Conservation (phyloP, 805 yeast genomes). For the Barnettozyma wickerhamii region DNA sequence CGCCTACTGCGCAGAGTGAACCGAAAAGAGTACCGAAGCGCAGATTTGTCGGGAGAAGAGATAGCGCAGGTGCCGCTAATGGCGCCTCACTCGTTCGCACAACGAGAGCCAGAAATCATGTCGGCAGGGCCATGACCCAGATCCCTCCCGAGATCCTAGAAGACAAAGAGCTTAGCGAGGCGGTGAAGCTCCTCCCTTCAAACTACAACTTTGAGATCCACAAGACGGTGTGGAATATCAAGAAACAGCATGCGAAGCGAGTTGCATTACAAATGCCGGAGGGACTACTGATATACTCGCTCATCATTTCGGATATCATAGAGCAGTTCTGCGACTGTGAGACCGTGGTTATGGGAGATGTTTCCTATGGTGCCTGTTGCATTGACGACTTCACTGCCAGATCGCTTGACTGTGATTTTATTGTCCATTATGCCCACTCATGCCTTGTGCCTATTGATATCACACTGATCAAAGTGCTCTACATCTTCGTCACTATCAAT, state of each 20-base stretch:
- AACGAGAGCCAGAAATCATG: constrained; percentile 28
- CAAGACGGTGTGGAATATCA: constrained; percentile 91
- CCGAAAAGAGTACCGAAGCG: constrained; percentile 38
- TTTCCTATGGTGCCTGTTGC: constrained; percentile 97
- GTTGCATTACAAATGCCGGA: constrained; percentile 98
- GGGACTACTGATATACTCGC: constrained; percentile 83
- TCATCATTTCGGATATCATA: constrained; percentile 85
- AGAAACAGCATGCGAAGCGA: constrained; percentile 66
- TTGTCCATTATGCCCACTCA: constrained; percentile 96
- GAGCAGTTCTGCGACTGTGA: constrained; percentile 89
- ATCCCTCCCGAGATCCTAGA: constrained; percentile 82
- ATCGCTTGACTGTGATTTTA: constrained; percentile 87
- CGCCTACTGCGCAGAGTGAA: no score
- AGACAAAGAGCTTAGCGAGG: constrained; percentile 78
- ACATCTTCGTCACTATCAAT: constrained; percentile 89
- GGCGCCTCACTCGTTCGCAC: constrained; percentile 19
- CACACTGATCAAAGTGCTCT: constrained; percentile 86
- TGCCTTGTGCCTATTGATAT: constrained; percentile 94
- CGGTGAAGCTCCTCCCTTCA: constrained; percentile 75
- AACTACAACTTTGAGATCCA: constrained; percentile 96
- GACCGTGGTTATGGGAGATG: constrained; percentile 96
- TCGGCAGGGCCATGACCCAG: constrained; percentile 71
- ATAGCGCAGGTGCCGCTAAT: constrained; percentile 13
- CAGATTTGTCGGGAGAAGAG: constrained; percentile 56
- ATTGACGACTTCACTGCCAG: constrained; percentile 95